phyloP scores from a whole-genome alignment of 2,329 filamentous ascomycete species.

The Exophiala xenobiotica region DNA sequence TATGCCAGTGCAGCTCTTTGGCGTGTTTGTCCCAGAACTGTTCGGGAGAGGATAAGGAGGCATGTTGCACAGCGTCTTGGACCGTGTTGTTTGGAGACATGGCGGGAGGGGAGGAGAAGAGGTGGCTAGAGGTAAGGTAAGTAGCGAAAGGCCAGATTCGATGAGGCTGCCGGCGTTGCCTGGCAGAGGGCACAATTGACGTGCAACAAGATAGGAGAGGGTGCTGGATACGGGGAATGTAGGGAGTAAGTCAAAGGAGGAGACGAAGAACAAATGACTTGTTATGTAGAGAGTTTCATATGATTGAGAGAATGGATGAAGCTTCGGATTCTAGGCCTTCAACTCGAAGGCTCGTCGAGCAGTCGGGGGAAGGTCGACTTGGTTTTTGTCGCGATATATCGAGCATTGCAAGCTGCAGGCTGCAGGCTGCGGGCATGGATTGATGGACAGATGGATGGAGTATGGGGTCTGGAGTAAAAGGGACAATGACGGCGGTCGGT shows the following conservation, averaged over 20 bases:
- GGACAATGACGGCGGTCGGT: neutral
- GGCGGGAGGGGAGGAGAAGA: neutral
- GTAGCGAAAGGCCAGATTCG: neutral
- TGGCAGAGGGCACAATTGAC: neutral
- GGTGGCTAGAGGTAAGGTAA: neutral
- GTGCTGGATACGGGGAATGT: no score
- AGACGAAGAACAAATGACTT: no score
- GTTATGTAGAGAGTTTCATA: no score
- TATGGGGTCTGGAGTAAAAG: neutral
- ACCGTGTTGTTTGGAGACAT: constrained; percentile 31
- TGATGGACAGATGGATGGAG: neutral
- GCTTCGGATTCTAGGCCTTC: no score
- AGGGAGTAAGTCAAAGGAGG: no score
- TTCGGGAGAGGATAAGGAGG: constrained; percentile 67
- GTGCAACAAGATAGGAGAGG: no score
- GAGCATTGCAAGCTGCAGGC: no score
- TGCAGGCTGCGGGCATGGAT: no score
- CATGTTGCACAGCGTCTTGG: constrained; percentile 52
- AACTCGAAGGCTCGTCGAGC: no score
- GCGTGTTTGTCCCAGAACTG: constrained; percentile 76
- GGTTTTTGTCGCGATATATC: no score
- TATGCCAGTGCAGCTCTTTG: constrained; percentile 76
- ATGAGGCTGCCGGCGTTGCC: neutral
- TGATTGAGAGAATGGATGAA: no score
- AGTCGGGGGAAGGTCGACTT: no score